Conservation (phyloP, 2,329 filamentous ascomycete genomes). For the Aureobasidium sp. region DNA sequence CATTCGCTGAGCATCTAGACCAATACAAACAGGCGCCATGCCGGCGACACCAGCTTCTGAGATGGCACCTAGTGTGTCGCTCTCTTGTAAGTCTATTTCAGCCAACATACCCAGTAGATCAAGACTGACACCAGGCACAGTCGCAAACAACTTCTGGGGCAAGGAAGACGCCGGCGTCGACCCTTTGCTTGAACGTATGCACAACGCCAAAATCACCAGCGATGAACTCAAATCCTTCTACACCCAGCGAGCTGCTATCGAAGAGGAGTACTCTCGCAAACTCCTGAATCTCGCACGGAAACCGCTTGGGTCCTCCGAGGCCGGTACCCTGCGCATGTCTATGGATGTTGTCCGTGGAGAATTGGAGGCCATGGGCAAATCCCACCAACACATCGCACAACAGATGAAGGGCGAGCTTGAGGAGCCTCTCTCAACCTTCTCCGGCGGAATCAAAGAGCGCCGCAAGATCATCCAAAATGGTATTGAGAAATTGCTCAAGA, state of each 20-base stretch:
- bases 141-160: conserved; percentile 99
- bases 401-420: conserved; percentile 97
- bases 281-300: conserved; percentile 80
- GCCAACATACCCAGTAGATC: not conserved
- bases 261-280: conserved; percentile 93
- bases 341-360: conserved; percentile 84
- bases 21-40: conserved; percentile 24
- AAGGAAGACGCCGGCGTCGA: conserved; percentile 95
- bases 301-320: conserved; percentile 78
- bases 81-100: conserved; percentile 27
- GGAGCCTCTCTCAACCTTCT: conserved; percentile 84
- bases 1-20: not conserved
- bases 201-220: conserved; percentile 84
- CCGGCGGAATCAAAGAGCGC: conserved; percentile 91
- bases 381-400: conserved; percentile 78
- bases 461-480: conserved; percentile 92
- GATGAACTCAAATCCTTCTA: conserved; percentile 95
- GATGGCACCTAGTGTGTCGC: conserved; percentile 31
- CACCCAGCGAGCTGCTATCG: conserved; percentile 79
- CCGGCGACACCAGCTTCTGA: conserved; percentile 27
- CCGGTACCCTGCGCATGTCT: conserved; percentile 73
- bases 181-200: conserved; percentile 90
- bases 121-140: conserved; percentile 43
- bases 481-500: conserved; percentile 89
- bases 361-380: conserved; percentile 87